Base-by-base conservation (phyloP, 73 alveolate species). In the Breviolum minutum region DNA sequence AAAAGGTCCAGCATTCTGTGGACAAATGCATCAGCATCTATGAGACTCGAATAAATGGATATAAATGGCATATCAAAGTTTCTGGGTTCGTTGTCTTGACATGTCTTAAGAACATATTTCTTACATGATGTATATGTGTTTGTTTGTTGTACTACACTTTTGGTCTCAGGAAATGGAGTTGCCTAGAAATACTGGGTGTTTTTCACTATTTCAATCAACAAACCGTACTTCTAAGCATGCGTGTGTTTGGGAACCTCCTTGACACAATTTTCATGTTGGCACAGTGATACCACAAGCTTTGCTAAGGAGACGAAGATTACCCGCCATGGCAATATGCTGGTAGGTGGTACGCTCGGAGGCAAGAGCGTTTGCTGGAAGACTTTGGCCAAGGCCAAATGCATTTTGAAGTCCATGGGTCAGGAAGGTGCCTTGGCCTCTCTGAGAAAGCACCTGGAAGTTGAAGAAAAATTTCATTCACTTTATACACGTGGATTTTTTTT, bases 321-420 rank as follows among this genome's bases (percentile, higher is more conserved):
- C 80, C 99, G 99, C 29, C 99, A 95, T 83, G 99, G 99, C 90
- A 92, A 92, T 68, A 92, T 92, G 98, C 99, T 99, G 93, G 99
- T 99, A n/a, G 99, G 99, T 74, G 99, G 99, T 17, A 99, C 99
- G 8, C 99, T 99, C 54, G 99, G 99, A 68, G 99, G 99, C 87
- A 99, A 99, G 99, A 99, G 99, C 76, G 99, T 99, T 16, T 99
- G 99, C 95, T 99, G 99, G 99, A 99, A 99, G 87, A 99, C 99
- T 68, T 98, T 99, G 83, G 99, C 99, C 60, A 99, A 99, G 99
- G 99, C 98, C 69, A 93, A 93, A 48, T 74, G 98, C 98, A 93
- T 93, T 86, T 54, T 93, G 91, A 93, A 93, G 83, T 77, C 89
- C 83, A 93, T 93, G 98, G 98, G 98, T 27, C 98, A 93, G 87